These are phyloP conservation scores for Tylopilus felleus DNA, from an alignment of 768 basidiomycete genomes.

Conservation along the genomic window DNA sequence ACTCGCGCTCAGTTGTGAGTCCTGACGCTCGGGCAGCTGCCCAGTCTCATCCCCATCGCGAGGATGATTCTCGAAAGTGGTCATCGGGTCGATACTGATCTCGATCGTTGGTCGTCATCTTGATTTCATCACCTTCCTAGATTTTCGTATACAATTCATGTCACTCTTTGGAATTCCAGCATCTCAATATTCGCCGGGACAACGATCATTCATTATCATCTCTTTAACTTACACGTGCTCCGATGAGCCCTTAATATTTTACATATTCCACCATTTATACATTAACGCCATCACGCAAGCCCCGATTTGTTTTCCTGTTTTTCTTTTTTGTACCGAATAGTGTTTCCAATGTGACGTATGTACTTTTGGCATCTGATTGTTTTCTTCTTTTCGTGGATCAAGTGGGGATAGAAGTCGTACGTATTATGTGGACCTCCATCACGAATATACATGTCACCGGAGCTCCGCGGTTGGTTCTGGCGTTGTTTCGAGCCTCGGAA, in stretches of 20 bases:
- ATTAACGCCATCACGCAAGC: conserved; percentile 30
- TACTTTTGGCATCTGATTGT: conserved; percentile 23
- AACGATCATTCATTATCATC: conserved; percentile 37
- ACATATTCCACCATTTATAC: conserved; percentile 32
- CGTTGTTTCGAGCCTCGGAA: conserved; percentile 4
- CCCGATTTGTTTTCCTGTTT: conserved; percentile 17
- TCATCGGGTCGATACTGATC: conserved; percentile 44
- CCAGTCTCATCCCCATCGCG: conserved; percentile 50
- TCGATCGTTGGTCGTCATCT: conserved; percentile 31
- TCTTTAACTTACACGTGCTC: conserved; percentile 33
- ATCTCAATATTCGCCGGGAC: conserved; percentile 33
- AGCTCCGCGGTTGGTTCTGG: conserved; percentile 30
- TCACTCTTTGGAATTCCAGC: conserved; percentile 32
- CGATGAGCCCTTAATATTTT: conserved; percentile 34
- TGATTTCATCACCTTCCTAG: conserved; percentile 35
- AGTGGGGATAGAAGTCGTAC: conserved; percentile 23
- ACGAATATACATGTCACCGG: conserved; percentile 14
- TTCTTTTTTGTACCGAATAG: conserved; percentile 27
- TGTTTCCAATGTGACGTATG: conserved; percentile 26
- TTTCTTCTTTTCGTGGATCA: conserved; percentile 9
- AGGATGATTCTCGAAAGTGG: conserved; percentile 50
- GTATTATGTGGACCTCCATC: conserved; percentile 8
- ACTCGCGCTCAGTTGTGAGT: conserved; percentile 36
- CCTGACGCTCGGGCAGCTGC: conserved; percentile 23
- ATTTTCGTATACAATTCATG: conserved; percentile 34